phyloP scores from a whole-genome alignment of 495 filamentous ascomycete genomes.

The Aspergillus steynii region DNA sequence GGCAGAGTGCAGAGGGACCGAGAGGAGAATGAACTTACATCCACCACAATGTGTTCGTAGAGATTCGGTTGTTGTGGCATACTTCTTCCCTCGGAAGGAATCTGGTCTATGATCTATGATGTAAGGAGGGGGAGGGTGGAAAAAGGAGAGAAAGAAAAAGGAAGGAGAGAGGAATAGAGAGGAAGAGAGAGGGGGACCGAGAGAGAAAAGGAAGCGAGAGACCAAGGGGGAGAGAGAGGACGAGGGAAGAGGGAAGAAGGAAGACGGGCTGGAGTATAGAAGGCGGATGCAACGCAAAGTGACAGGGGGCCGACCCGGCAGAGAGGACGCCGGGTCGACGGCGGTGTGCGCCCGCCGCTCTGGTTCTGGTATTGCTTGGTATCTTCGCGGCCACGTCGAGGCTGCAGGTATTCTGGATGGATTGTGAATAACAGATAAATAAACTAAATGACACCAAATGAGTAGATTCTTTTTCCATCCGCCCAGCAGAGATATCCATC shows the following conservation, averaged over 20 bases:
- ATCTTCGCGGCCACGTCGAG: neutral
- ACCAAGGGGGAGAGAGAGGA: neutral
- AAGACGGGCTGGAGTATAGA: neutral
- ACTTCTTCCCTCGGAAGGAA: constrained; percentile 7
- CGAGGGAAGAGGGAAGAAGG: neutral
- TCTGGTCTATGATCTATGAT: constrained; percentile 5
- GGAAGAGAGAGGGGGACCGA: constrained; percentile 3
- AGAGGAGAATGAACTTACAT: constrained; percentile 30
- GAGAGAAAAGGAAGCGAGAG: constrained; percentile 1
- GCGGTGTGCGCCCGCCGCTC: constrained; percentile 5
- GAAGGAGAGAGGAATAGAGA: neutral
- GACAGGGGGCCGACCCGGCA: constrained; percentile 12
- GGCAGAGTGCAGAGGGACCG: neutral
- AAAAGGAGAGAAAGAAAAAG: constrained; percentile 5
- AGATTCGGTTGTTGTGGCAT: constrained; percentile 39
- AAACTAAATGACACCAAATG: too few relatives aligned
- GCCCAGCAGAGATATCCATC: too few relatives aligned
- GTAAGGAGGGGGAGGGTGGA: constrained; percentile 3
- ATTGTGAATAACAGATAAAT: too few relatives aligned
- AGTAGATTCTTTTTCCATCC: too few relatives aligned
- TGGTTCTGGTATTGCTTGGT: constrained; percentile 1
- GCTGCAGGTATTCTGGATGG: too few relatives aligned
- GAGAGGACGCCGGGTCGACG: constrained; percentile 19
- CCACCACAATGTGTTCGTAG: constrained; percentile 38
- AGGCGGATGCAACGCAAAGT: constrained; percentile 7